Evolutionary conservation across 129 eudicot genomes (phyloP).

Genomic region (sunflower (Helianthus annuus)): HanXRQr2.0-SUNRISE NC_035439.2:91899865-91900364

Average conservation of each 20-base stretch:
- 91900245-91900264: constrained; percentile 60
- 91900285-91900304: constrained; percentile 70
- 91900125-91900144: constrained; percentile 68
- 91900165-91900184: background rate
- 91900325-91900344: constrained; percentile 70
- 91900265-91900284: constrained; percentile 59
- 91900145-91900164: constrained; percentile 51
- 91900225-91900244: constrained; percentile 48
- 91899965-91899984: constrained; percentile 67
- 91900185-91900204: background rate
- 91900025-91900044: constrained; percentile 68
- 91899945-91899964: constrained; percentile 43
- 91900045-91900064: constrained; percentile 68
- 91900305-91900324: constrained; percentile 62
- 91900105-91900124: constrained; percentile 67
- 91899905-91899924: background rate
- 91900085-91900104: constrained; percentile 54
- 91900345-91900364: constrained; percentile 60
- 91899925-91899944: constrained; percentile 35
- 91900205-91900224: constrained; percentile 3
- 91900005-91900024: constrained; percentile 56
- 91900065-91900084: constrained; percentile 71
- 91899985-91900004: constrained; percentile 40
- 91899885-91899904: background rate
- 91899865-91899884: constrained; percentile 34